These are phyloP conservation scores for Glomus cerebriforme DNA, from an alignment of 192 early-diverging fungal species.

Conservation along the genomic window DNA sequence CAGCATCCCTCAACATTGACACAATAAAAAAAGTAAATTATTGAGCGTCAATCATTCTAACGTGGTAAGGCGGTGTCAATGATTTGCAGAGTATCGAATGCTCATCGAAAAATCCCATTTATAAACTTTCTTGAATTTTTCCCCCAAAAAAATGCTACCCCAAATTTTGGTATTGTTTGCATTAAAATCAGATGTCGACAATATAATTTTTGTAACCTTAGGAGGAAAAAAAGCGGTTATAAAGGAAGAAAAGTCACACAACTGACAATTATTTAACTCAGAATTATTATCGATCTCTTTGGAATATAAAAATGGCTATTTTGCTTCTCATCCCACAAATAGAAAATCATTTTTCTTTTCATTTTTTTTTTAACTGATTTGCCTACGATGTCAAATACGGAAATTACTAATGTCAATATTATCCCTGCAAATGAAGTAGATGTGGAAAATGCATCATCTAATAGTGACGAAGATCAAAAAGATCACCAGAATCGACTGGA, in stretches of 20 bases:
- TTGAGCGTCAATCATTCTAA: neutral
- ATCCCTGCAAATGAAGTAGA: neutral
- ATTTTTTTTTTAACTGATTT: neutral
- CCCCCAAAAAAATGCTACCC: constrained; percentile 19
- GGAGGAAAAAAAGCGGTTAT: neutral
- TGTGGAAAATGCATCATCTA: neutral
- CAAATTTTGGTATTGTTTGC: constrained; percentile 29
- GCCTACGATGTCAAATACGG: neutral
- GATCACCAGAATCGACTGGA: neutral
- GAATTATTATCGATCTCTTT: neutral
- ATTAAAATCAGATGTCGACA: neutral
- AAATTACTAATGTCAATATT: too few species aligned
- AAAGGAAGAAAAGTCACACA: neutral
- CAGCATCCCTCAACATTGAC: too few species aligned
- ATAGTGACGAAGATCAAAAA: neutral
- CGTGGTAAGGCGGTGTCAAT: neutral
- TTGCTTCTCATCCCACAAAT: neutral
- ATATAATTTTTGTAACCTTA: neutral
- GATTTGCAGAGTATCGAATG: neutral
- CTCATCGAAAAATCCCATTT: neutral
- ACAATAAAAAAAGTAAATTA: too few species aligned
- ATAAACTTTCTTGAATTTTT: neutral
- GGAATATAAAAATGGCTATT: neutral
- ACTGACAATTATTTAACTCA: neutral
- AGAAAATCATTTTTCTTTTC: neutral